Evolutionary conservation across 306 rosid genomes (phyloP), one percentile per base, ranked within the genome.

Genomic region (Rosa persica): DNA sequence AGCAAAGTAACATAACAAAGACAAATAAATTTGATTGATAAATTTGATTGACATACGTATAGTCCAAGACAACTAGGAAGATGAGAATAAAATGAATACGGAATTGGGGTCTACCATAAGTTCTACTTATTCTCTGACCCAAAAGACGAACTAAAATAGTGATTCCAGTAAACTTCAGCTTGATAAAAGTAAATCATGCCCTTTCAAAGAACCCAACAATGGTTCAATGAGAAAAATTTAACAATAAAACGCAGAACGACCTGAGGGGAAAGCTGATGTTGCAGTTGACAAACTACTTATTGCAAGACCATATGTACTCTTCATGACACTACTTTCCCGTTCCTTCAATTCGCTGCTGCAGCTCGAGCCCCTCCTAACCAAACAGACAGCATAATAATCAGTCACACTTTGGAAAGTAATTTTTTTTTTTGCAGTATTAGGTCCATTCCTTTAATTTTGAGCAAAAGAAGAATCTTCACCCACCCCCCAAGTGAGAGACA

Each of bases 331-430:
- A 70, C 58, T 60, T 60, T 60, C 67, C 66, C 73, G 36, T 75
- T 65, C 64, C 83, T 85, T 93, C 88, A 90, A 67, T 88, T 86
- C 49, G 90, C 85, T 49, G 74, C 83, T 51, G 86, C 80, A 27
- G 86, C 83, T 49, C 85, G 88, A 79, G 85, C 73, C 68, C 91
- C 88, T 72, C 92, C 97, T 92, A 52, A 64, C 34, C 78, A 68
- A 80, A 65, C 64, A 82, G 69, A 43, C 46, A 64, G 22, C 74
- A 76, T 77, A 81, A 78, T 57, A 34, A 80, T 70, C 75, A 83
- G 75, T 11, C 60, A 36, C 43, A 68, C 47, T 13, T 52, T 40
- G 46, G 3, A 8, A 51, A 64, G 43, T 34, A 34, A n/a, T n/a
- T n/a, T n/a, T n/a, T n/a, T n/a, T n/a, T n/a, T n/a, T n/a, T n/a